A percentile compares a stretch with the other conserved stretches of the same genome.
Conservation (phyloP, 257 asterid species). For the Datura wrightii region DNA sequence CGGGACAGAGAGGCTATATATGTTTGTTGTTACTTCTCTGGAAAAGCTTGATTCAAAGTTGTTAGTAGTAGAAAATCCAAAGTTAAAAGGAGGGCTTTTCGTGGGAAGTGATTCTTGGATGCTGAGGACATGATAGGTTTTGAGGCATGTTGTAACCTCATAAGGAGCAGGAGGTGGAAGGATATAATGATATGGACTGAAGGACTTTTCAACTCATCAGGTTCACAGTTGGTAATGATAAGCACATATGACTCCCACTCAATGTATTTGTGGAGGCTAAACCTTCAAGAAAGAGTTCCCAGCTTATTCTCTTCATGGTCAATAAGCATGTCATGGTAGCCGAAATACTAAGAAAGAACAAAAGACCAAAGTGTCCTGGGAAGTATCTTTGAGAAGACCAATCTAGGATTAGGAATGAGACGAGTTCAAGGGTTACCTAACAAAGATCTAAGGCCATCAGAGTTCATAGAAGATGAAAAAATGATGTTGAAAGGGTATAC, state of each 20-base stretch:
- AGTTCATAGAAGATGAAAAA: neutral
- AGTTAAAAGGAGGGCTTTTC: constrained; percentile 7
- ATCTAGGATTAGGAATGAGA: constrained; percentile 13
- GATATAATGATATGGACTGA: neutral
- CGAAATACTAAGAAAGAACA: neutral
- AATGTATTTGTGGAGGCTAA: neutral
- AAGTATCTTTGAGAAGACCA: neutral
- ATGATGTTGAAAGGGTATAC: constrained; percentile 24
- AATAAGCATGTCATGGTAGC: constrained; percentile 15
- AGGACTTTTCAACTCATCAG: constrained; percentile 1
- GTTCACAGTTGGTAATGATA: neutral
- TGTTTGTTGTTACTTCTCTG: neutral
- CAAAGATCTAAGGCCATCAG: constrained; percentile 19
- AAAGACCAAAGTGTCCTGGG: neutral
- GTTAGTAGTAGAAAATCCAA: constrained; percentile 13
- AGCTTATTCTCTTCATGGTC: neutral
- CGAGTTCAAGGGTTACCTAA: neutral
- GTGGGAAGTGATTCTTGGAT: constrained; percentile 8
- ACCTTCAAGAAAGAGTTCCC: neutral
- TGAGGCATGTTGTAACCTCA: neutral
- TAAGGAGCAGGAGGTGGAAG: neutral
- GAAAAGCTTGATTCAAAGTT: neutral
- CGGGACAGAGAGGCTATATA: neutral
- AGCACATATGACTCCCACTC: neutral
- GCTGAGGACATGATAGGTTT: neutral